phyloP scores from a whole-genome alignment of 2,329 filamentous ascomycete genomes.

The Teratosphaeriaceae sp. region DNA sequence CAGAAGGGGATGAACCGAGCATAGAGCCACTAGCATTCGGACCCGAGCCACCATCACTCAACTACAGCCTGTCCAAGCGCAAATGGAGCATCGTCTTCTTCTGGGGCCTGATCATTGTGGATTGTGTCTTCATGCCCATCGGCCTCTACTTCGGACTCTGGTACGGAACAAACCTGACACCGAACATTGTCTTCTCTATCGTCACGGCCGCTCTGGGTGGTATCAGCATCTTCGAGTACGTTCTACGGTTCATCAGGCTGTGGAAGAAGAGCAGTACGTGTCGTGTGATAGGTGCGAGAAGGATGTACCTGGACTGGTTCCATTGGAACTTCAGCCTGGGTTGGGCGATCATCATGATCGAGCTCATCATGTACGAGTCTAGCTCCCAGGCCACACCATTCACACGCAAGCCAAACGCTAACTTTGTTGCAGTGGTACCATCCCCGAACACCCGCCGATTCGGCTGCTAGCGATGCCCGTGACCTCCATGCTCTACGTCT shows the following conservation, averaged over 20 bases:
- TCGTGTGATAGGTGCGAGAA: constrained; percentile 43
- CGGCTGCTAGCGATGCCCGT: constrained; percentile 49
- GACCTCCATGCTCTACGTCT: constrained; percentile 45
- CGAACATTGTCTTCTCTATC: constrained; percentile 48
- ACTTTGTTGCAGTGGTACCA: constrained; percentile 33
- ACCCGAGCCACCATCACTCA: constrained; percentile 44
- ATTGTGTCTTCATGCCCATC: constrained; percentile 53
- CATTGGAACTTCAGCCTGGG: constrained; percentile 51
- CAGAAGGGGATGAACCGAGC: constrained; percentile 4
- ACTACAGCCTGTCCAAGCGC: constrained; percentile 49
- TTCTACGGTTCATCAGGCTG: constrained; percentile 42
- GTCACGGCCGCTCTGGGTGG: constrained; percentile 48
- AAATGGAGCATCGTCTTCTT: constrained; percentile 53
- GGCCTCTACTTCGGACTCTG: constrained; percentile 55
- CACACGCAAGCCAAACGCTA: background rate
- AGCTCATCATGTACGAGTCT: constrained; percentile 44
- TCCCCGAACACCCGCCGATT: constrained; percentile 43
- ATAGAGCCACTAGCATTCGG: constrained; percentile 19
- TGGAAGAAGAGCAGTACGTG: constrained; percentile 48
- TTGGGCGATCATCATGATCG: constrained; percentile 52
- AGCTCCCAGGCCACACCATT: background rate
- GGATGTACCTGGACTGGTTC: constrained; percentile 48
- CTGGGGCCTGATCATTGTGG: constrained; percentile 53
- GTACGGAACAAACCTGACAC: constrained; percentile 47
- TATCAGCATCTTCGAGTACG: constrained; percentile 49